Base-by-base conservation (phyloP, 495 filamentous ascomycete species). In the Pyronema omphalodes region DNA sequence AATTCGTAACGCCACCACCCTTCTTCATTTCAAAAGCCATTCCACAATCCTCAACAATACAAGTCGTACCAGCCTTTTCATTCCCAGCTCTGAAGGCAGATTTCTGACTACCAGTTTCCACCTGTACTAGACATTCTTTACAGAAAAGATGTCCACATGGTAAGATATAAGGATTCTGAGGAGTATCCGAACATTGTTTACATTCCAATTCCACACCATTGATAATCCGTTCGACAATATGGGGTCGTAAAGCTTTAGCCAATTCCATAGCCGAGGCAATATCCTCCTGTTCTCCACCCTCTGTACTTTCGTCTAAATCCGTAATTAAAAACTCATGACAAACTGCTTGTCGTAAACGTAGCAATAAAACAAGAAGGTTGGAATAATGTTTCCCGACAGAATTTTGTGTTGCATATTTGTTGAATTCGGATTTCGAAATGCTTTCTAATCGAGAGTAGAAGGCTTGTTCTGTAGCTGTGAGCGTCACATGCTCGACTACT, bases 241-340 rank as follows among this genome's bases (percentile, higher is more conserved):
- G 70, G 1, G 67, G 54, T 6, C 70, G 63, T 29, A 95, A 72
- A 18, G 72, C 68, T 53, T 75, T 75, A 0, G 88, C 87, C 17
- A 91, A 73, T 7, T 72, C 73, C 23, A 29, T 29, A 29, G 23
- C 23, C 1, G 33, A 3, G n/a, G 37, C 5, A 9, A 44, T 46
- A 5, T 19, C 39, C 7, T 44, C 29, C n/a, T 46, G 39, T 61
- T 52, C 55, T 53, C 68, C 66, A 58, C 68, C 61, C 54, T 72
- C 67, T 48, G 67, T 69, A n/a, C 71, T 70, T 52, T 78, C 70
- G 18, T 78, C 79, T 57, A 83, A 79, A 54, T 89, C 87, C 9
- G 71, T 73, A 51, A 93, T 88, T n/a, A 98, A 71, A 64, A 93
- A 84, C 0, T 88, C 88, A 67, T 98, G 91, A 59, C 87, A 93